phyloP scores from a whole-genome alignment of 164 flowering plant species.

The Santalum album region DNA sequence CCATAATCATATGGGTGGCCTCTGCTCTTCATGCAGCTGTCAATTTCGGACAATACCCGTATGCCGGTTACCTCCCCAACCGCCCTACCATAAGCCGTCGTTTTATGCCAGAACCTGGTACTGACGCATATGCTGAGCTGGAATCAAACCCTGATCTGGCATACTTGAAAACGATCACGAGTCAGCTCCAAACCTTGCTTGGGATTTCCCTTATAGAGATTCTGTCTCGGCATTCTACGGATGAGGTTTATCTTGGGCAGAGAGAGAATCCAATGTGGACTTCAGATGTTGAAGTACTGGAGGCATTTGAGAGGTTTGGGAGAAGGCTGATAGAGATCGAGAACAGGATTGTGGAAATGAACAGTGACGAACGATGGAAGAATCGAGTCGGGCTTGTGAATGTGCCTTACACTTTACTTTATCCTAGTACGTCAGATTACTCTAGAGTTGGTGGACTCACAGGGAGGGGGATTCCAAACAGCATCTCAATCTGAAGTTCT shows the following conservation, averaged over 20 bases:
- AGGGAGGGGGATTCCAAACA: constrained; percentile 79
- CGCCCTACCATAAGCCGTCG: constrained; percentile 74
- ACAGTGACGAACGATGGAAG: constrained; percentile 36
- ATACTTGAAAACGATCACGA: constrained; percentile 62
- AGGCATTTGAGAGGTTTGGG: constrained; percentile 55
- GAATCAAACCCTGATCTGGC: constrained; percentile 46
- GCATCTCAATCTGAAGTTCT: constrained; percentile 45
- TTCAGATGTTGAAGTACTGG: constrained; percentile 34
- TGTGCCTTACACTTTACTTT: constrained; percentile 69
- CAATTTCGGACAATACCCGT: constrained; percentile 84
- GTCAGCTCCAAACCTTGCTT: constrained; percentile 65
- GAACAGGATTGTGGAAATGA: constrained; percentile 39
- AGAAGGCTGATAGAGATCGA: constrained; percentile 42
- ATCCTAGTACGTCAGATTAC: constrained; percentile 63
- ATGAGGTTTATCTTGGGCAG: constrained; percentile 77
- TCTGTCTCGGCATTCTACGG: constrained; percentile 67
- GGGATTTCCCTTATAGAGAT: constrained; percentile 71
- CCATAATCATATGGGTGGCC: constrained; percentile 74
- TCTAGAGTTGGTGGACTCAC: constrained; percentile 51
- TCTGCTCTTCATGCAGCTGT: constrained; percentile 91
- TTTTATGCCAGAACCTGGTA: constrained; percentile 78
- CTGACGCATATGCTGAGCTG: constrained; percentile 53
- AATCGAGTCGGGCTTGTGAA: constrained; percentile 68
- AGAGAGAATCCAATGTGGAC: constrained; percentile 59
- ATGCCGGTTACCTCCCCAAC: constrained; percentile 82